Conservation (phyloP, 805 yeast species). For the Tetrapisispora pingtungensis region DNA sequence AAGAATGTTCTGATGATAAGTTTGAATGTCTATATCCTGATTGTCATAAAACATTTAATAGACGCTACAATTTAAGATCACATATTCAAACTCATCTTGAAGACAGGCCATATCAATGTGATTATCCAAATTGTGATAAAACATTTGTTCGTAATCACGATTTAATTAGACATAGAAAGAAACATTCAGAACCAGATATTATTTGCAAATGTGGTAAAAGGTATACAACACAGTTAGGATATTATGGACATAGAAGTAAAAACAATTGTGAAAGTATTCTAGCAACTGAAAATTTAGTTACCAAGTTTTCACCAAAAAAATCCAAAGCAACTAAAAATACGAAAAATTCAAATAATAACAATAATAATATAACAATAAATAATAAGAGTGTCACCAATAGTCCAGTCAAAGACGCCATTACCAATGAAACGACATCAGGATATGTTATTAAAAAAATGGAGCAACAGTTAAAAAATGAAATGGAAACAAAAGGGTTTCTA, state of each 20-base stretch:
- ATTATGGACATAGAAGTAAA: conserved; percentile 67
- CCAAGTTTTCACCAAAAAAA: conserved; percentile 23
- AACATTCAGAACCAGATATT: conserved; percentile 65
- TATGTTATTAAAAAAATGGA: conserved; percentile 20
- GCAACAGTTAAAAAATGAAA: conserved; percentile 16
- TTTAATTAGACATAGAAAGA: conserved; percentile 77
- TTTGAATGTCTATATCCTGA: conserved; percentile 66
- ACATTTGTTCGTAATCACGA: conserved; percentile 95
- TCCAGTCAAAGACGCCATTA: conserved; percentile 21
- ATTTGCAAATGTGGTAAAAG: conserved; percentile 86
- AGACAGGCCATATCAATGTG: conserved; percentile 86
- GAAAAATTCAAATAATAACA: too few relatives aligned
- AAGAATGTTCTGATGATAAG: conserved; percentile 67
- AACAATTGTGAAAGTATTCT: conserved; percentile 73
- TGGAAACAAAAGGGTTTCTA: conserved; percentile 14
- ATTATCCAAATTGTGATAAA: conserved; percentile 52
- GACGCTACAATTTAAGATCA: conserved; percentile 86
- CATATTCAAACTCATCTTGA: conserved; percentile 95
- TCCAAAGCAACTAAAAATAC: conserved; percentile 11
- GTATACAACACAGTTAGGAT: conserved; percentile 81
- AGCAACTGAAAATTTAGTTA: conserved; percentile 18
- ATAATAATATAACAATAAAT: conserved; percentile 3
- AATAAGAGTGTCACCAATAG: conserved; percentile 8
- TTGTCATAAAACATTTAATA: conserved; percentile 75
- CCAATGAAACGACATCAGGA: conserved; percentile 13